Base-by-base conservation (phyloP, 2,329 filamentous ascomycete species). In the Pseudovirgaria hyperparasitica region DNA sequence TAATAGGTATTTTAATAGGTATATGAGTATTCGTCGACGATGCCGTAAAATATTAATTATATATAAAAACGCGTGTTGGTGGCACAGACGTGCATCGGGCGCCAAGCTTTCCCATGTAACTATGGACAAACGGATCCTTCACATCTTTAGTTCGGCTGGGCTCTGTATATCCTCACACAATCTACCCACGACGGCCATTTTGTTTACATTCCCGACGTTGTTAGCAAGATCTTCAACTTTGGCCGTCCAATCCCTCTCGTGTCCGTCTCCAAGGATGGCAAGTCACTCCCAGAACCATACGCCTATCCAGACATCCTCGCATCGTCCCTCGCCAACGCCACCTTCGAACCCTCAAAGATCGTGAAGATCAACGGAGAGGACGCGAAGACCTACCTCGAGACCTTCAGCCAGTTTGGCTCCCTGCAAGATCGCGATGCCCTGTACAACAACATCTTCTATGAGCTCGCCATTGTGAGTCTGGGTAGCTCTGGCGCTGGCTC, bases 171-270 rank as follows among this genome's bases (percentile, higher is more conserved):
- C 19, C 47, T 70, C 9, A 60, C 75, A 25, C 57, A 58, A 12
- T 58, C 59, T 2, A 66, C 69, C 2, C 72, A 79, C 37, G 76
- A 82, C 43, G 72, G 73, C 2, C 76, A 82, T 43, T 72, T 76
- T 31, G 45, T 51, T 1, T 72, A 65, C 41, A 50, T 62, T 12
- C 65, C 67, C 1, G 66, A 72, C 33, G 53, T 61, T 3, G 60
- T 73, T 13, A 60, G 57, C 21, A 50, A 30, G 2, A 42, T 66
- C 6, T 71, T 74, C 43, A 53, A 37, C 30, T 76, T 43, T 39
- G 58, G 56, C 5, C 55, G 65, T 9, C 48, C 50, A 11, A 42
- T 65, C 41, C 56, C 58, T 19, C 34, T 78, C 2, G 69, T 76
- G 0, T 76, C 72, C 0, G 62, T 77, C 4, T 77, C 72, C 2